Evolutionary conservation across 108 stramenopile genomes (phyloP).

Genomic region (Hondaea fermentalgiana): DNA sequence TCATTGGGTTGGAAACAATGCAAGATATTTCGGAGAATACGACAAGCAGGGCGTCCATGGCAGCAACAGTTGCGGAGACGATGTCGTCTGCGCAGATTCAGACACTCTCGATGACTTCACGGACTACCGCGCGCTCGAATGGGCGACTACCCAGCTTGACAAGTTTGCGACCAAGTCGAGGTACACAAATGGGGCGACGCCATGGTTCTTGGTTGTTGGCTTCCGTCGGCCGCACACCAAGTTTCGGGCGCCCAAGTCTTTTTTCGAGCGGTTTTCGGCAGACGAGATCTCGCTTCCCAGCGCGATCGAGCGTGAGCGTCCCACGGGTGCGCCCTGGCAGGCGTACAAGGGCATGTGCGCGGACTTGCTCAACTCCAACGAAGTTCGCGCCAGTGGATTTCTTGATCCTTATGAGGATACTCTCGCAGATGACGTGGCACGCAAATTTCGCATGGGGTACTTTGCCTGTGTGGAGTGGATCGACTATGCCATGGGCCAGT

Average conservation of each 20-base stretch:
- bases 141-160: not conserved
- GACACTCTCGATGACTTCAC: not conserved
- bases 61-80: not conserved
- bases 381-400: not conserved
- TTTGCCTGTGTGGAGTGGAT: slow-evolving; percentile 11
- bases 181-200: not conserved
- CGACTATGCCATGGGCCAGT: not conserved
- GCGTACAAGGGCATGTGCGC: not conserved
- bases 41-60: not conserved
- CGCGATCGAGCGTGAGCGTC: not conserved
- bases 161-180: not conserved
- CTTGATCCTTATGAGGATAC: not conserved
- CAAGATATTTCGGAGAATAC: not conserved
- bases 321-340: not conserved
- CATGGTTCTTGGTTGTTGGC: not conserved
- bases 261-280: not conserved
- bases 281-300: not conserved
- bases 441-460: not conserved
- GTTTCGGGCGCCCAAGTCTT: not conserved
- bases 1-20: not conserved
- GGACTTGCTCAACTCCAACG: not conserved
- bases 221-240: not conserved
- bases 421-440: not conserved
- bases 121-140: not conserved
- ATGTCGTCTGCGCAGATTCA: not conserved